Percentiles rank a stretch among this genome's conserved stretches.
Conservation (phyloP, 495 filamentous ascomycete species). For the Penicillium silybi region DNA sequence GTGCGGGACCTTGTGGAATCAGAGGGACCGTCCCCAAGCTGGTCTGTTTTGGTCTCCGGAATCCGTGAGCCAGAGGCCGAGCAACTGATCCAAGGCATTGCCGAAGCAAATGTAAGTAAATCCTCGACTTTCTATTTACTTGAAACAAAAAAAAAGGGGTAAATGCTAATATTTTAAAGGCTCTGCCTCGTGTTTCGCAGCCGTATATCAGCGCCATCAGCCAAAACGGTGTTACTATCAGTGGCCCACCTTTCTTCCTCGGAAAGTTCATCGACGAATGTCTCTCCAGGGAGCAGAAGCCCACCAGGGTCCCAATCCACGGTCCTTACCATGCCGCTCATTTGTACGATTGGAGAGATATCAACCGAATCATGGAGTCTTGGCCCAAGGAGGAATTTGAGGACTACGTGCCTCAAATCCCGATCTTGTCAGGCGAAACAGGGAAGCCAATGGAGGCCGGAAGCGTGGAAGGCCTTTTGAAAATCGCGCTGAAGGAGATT, state of each 20-base stretch:
- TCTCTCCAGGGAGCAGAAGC: slow-evolving; percentile 51
- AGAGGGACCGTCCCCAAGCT: slow-evolving; percentile 25
- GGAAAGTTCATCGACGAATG: slow-evolving; percentile 52
- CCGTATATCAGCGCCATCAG: slow-evolving; percentile 75
- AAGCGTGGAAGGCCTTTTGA: slow-evolving; percentile 48
- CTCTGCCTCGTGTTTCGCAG: slow-evolving; percentile 54
- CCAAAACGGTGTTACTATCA: slow-evolving; percentile 66
- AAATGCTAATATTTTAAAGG: slow-evolving; percentile 33
- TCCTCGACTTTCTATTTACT: slow-evolving; percentile 32
- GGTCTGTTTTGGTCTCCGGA: slow-evolving; percentile 41
- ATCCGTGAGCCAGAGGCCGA: slow-evolving; percentile 27
- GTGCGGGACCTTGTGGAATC: slow-evolving; percentile 34
- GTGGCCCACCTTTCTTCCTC: slow-evolving; percentile 68
- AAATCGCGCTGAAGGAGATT: slow-evolving; percentile 53
- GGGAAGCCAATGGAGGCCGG: slow-evolving; percentile 43
- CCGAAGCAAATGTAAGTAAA: slow-evolving; percentile 39
- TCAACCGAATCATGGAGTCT: slow-evolving; percentile 54
- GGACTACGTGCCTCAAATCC: slow-evolving; percentile 46
- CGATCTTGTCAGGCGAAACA: slow-evolving; percentile 55
- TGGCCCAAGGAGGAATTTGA: slow-evolving; percentile 34
- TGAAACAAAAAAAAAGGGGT: slow-evolving; percentile 30
- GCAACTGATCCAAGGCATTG: slow-evolving; percentile 23
- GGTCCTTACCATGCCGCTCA: slow-evolving; percentile 80
- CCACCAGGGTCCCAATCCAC: slow-evolving; percentile 64
- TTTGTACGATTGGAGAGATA: slow-evolving; percentile 58